A percentile compares a stretch with the other conserved stretches of the same genome.
phyloP scores from a whole-genome alignment of 169 alveolate genomes.

The Eimeria praecox region DNA sequence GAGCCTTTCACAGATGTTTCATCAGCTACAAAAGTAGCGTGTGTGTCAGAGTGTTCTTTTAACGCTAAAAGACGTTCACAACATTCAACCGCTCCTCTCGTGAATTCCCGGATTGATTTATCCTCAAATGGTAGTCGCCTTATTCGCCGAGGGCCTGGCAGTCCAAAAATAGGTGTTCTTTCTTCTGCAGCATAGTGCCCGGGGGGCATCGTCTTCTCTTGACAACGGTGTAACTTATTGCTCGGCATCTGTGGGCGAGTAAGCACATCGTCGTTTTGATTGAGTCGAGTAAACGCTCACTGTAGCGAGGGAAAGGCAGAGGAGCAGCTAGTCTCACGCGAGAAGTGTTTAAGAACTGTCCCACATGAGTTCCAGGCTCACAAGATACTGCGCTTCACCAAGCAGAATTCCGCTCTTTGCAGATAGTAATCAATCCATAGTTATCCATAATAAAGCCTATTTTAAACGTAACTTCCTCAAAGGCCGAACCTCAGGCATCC shows the following conservation, averaged over 20 bases:
- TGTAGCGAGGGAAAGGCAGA: background rate
- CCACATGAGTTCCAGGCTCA: background rate
- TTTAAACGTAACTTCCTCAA: background rate
- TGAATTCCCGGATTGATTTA: background rate
- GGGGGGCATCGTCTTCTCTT: background rate
- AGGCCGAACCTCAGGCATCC: background rate
- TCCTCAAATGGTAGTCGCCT: background rate
- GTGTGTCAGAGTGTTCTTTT: background rate
- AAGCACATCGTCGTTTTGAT: background rate
- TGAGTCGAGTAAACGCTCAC: background rate
- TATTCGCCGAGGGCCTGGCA: background rate
- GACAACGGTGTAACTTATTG: background rate
- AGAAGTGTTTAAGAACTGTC: background rate
- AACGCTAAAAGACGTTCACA: background rate
- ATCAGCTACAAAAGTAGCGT: background rate
- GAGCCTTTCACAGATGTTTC: background rate
- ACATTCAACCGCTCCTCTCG: background rate
- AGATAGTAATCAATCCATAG: background rate
- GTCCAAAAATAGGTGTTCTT: background rate
- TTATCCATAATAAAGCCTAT: background rate
- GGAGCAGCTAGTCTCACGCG: background rate
- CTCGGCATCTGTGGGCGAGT: background rate
- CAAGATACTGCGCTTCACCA: background rate
- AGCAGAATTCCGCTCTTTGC: background rate
- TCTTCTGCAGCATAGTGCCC: background rate